phyloP scores from a whole-genome alignment of 371 early-diverging fungal genomes.

The Circinella minor region DNA sequence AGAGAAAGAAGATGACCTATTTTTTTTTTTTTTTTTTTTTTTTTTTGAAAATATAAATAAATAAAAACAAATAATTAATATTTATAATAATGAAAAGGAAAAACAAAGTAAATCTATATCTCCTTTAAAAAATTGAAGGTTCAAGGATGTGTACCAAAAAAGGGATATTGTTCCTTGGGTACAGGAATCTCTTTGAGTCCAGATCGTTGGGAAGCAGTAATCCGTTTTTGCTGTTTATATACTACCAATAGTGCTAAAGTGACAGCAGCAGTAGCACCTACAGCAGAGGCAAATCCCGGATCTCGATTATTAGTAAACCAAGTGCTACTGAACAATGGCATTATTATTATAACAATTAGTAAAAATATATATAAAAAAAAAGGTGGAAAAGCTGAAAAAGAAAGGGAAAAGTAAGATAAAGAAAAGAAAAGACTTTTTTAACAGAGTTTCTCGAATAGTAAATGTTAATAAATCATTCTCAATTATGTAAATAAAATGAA shows the following conservation, averaged over 20 bases:
- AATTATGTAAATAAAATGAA: no score
- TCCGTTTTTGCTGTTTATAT: slow-evolving; percentile 4
- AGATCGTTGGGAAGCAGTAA: neutral
- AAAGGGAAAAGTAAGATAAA: neutral
- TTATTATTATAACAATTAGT: neutral
- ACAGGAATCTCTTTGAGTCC: slow-evolving; percentile 8
- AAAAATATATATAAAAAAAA: neutral
- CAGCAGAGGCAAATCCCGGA: neutral
- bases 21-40: neutral
- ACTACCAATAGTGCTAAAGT: neutral
- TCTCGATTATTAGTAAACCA: neutral
- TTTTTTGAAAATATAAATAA: no score
- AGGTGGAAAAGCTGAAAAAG: neutral
- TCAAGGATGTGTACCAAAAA: slow-evolving; percentile 1
- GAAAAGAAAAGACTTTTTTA: no score
- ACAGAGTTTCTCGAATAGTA: no score
- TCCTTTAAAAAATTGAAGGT: no score
- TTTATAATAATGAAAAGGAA: no score
- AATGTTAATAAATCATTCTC: no score
- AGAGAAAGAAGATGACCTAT: slow-evolving; percentile 20
- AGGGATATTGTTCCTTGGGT: slow-evolving; percentile 8
- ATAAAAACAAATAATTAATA: no score
- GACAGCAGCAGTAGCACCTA: neutral
- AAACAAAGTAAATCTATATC: no score
- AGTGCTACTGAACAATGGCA: neutral